Percentiles rank a stretch among this genome's conserved stretches.
phyloP scores from a whole-genome alignment of 768 basidiomycete genomes.

The Leccinum subtestaceum region DNA sequence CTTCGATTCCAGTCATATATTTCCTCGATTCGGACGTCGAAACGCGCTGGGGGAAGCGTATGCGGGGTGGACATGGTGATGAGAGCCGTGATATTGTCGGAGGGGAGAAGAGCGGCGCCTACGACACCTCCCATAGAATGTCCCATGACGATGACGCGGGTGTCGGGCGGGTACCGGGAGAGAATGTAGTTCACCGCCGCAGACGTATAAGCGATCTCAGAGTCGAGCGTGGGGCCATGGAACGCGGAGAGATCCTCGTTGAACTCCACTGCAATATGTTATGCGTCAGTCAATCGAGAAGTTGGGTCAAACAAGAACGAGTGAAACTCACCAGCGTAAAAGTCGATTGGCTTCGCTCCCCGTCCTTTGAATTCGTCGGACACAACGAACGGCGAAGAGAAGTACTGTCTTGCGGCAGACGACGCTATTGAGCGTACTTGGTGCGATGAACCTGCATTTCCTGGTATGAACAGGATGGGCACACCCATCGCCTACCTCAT shows the following conservation, averaged over 20 bases:
- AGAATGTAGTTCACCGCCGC: constrained; percentile 76
- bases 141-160: constrained; percentile 74
- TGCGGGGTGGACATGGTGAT: constrained; percentile 98
- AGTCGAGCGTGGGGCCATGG: constrained; percentile 82
- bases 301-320: not conserved
- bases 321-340: constrained; percentile 70
- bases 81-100: constrained; percentile 64
- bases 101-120: constrained; percentile 74
- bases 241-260: constrained; percentile 97
- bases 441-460: constrained; percentile 92
- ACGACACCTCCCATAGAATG: constrained; percentile 99
- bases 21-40: constrained; percentile 76
- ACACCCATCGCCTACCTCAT: constrained; percentile 42
- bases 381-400: constrained; percentile 53
- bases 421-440: constrained; percentile 96
- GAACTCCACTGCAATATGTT: constrained; percentile 63
- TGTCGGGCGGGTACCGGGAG: constrained; percentile 63
- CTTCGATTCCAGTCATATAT: constrained; percentile 55
- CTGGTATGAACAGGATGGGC: constrained; percentile 96
- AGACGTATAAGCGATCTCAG: constrained; percentile 74
- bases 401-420: constrained; percentile 81
- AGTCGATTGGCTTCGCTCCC: constrained; percentile 61
- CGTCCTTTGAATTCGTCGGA: constrained; percentile 51
- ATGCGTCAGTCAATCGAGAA: not conserved
- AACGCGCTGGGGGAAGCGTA: constrained; percentile 79